Evolutionary conservation across 257 asterid species (phyloP).

Genomic region (Solanum stenotomum): DNA sequence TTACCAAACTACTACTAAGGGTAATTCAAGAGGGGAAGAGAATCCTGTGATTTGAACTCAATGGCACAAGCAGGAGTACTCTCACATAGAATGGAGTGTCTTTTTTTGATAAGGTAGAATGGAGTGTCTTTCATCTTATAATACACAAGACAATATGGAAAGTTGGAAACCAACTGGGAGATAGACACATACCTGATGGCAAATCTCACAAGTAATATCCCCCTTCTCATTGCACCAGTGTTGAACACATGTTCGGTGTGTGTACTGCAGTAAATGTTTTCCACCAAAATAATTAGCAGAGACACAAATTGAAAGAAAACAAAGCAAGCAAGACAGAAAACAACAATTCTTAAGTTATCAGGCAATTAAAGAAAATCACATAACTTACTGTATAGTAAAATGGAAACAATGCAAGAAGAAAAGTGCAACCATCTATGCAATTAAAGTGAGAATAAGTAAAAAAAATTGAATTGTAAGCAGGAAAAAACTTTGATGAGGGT

Average conservation of each 20-base stretch:
- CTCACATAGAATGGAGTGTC: not conserved
- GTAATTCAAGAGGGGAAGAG: not conserved
- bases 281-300: not conserved
- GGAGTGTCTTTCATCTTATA: not conserved
- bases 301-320: not conserved
- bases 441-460: not conserved
- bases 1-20: not conserved
- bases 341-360: not conserved
- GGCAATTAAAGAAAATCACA: not conserved
- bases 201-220: conserved; percentile 90
- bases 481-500: not conserved
- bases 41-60: not conserved
- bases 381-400: not conserved
- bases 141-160: not conserved
- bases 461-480: not conserved
- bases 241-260: conserved; percentile 95
- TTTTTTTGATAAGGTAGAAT: no score
- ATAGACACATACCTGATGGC: conserved; percentile 62
- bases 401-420: not conserved
- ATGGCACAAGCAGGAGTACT: not conserved
- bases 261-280: conserved; percentile 54
- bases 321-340: not conserved
- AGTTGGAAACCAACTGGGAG: conserved; percentile 1
- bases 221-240: conserved; percentile 99
- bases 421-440: not conserved